A percentile compares a stretch with the other conserved stretches of the same genome.
phyloP scores from a whole-genome alignment of 441 rosid species.

The California macrophylla region DNA sequence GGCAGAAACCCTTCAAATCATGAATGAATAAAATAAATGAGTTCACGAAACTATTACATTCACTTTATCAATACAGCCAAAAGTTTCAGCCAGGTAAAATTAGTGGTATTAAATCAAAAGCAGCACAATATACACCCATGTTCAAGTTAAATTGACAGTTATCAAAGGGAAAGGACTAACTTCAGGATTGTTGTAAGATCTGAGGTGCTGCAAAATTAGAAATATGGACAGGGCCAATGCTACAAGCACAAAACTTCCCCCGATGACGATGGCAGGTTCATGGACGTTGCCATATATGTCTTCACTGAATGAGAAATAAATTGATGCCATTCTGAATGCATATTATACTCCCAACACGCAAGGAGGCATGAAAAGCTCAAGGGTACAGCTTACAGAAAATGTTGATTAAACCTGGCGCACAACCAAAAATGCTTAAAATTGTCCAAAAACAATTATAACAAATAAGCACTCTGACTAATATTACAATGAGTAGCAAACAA shows the following conservation, averaged over 20 bases:
- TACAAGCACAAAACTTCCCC: slow-evolving; percentile 54
- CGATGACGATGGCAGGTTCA: slow-evolving; percentile 44
- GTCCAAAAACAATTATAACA: too few relatives aligned
- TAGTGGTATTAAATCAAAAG: background rate
- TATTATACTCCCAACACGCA: background rate
- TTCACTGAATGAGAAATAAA: slow-evolving; percentile 11
- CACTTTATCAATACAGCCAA: background rate
- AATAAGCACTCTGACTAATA: background rate
- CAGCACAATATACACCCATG: background rate
- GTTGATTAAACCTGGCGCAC: background rate
- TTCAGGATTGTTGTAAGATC: slow-evolving; percentile 67
- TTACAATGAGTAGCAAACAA: background rate
- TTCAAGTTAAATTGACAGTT: background rate
- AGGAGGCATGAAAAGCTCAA: background rate
- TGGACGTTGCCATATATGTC: slow-evolving; percentile 38
- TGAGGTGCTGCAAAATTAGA: slow-evolving; percentile 63
- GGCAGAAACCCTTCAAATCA: too few relatives aligned
- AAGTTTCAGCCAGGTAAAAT: background rate
- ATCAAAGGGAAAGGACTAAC: slow-evolving; percentile 27
- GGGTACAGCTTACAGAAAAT: background rate
- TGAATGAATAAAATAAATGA: background rate
- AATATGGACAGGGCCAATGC: slow-evolving; percentile 45
- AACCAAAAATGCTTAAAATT: background rate
- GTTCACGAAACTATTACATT: background rate
- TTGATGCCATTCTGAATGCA: slow-evolving; percentile 16